Evolutionary conservation across 768 basidiomycete species (phyloP).

Genomic region (Mycena maculata): DNA sequence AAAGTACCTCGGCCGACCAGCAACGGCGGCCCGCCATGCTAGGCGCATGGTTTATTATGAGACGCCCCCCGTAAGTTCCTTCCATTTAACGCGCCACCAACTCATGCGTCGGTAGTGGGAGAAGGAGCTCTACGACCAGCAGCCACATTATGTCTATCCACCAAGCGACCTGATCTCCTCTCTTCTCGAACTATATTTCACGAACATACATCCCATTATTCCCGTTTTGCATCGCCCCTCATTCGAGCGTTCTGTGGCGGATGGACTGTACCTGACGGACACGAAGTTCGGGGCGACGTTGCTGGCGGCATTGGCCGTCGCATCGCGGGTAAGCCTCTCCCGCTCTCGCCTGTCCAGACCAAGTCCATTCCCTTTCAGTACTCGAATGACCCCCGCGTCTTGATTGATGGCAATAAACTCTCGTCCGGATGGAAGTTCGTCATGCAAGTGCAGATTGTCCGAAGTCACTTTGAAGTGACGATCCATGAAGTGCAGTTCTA

Average conservation of each 20-base stretch:
- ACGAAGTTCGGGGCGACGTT: slow-evolving; percentile 55
- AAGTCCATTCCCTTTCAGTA: slow-evolving; percentile 44
- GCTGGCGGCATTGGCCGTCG: slow-evolving; percentile 65
- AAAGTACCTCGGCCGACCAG: not conserved
- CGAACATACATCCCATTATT: slow-evolving; percentile 50
- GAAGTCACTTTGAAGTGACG: slow-evolving; percentile 54
- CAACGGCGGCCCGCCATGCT: not conserved
- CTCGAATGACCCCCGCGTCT: slow-evolving; percentile 59
- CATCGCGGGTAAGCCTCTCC: slow-evolving; percentile 52
- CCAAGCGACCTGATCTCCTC: slow-evolving; percentile 47
- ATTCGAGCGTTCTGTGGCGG: slow-evolving; percentile 30
- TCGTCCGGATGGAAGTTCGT: slow-evolving; percentile 65
- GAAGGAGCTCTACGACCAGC: slow-evolving; percentile 6
- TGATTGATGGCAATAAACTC: slow-evolving; percentile 42
- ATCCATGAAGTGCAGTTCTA: slow-evolving; percentile 58
- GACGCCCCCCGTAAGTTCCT: slow-evolving; percentile 10
- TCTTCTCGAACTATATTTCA: slow-evolving; percentile 64
- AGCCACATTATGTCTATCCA: slow-evolving; percentile 43
- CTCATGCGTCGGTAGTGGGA: slow-evolving; percentile 26
- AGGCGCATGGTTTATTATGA: slow-evolving; percentile 17
- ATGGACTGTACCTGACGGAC: slow-evolving; percentile 51
- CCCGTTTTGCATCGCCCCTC: slow-evolving; percentile 53
- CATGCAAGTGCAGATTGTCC: slow-evolving; percentile 57
- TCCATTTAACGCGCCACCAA: not conserved
- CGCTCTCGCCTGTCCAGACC: slow-evolving; percentile 36